Conservation (phyloP, 2,329 filamentous ascomycete species). For the Calonectria ilicicola region DNA sequence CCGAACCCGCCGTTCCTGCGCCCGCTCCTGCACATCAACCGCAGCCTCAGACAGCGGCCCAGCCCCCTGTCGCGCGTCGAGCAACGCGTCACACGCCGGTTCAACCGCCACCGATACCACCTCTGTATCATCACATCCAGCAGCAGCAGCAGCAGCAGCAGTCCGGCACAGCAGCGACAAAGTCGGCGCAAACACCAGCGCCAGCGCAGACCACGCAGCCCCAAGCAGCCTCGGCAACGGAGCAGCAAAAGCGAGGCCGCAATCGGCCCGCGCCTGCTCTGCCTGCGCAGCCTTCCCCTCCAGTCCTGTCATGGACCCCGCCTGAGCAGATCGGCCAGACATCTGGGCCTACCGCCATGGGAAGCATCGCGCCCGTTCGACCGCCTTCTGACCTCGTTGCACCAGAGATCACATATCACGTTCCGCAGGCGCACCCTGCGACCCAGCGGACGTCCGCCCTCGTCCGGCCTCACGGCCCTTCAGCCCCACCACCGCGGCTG, state of each 20-base stretch:
- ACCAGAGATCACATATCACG: conserved; percentile 56
- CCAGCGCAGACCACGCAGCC: conserved; percentile 6
- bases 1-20: conserved; percentile 22
- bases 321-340: conserved; percentile 37
- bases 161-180: conserved; percentile 8
- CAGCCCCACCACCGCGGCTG: conserved; percentile 46
- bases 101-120: conserved; percentile 40
- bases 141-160: not conserved
- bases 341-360: conserved; percentile 36
- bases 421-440: conserved; percentile 47
- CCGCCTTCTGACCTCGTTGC: conserved; percentile 52
- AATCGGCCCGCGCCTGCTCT: conserved; percentile 25
- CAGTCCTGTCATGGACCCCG: conserved; percentile 41
- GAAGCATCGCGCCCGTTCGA: conserved; percentile 34
- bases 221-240: conserved; percentile 14
- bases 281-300: conserved; percentile 27
- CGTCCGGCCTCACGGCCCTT: conserved; percentile 49
- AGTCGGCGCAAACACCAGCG: conserved; percentile 15
- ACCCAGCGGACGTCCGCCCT: conserved; percentile 44
- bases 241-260: conserved; percentile 39
- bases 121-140: conserved; percentile 23
- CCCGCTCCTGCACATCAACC: conserved; percentile 25
- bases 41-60: conserved; percentile 22
- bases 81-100: conserved; percentile 55
- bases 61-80: conserved; percentile 48